phyloP scores from a whole-genome alignment of 1,284 basidiomycete genomes.

The Cryptococcus sp. region DNA sequence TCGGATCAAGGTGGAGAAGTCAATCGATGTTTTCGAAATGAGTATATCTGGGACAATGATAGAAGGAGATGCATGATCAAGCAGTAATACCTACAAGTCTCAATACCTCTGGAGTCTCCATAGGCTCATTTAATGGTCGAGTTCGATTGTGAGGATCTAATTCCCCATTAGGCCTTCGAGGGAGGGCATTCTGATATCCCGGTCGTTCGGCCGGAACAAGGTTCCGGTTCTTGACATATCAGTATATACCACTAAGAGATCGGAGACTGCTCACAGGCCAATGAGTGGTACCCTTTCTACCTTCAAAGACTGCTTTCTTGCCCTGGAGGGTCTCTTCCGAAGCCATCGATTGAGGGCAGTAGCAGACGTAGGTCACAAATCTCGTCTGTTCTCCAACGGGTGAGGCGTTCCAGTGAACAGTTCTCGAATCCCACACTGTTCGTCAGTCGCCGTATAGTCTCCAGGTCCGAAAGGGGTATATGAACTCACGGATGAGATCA shows the following conservation, averaged over 20 bases:
- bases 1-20: background rate
- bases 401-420: conserved; percentile 27
- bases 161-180: conserved; percentile 16
- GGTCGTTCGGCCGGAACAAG: conserved; percentile 14
- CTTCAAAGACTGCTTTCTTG: conserved; percentile 14
- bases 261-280: conserved; percentile 13
- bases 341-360: conserved; percentile 12
- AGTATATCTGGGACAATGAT: background rate
- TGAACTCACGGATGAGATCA: conserved; percentile 18
- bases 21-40: background rate
- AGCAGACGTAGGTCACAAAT: conserved; percentile 23
- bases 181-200: conserved; percentile 8
- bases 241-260: background rate
- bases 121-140: conserved; percentile 10
- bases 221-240: conserved; percentile 12
- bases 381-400: conserved; percentile 22
- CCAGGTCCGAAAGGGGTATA: background rate
- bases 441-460: background rate
- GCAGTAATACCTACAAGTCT: conserved; percentile 13
- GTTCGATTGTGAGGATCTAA: conserved; percentile 14
- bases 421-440: conserved; percentile 28
- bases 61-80: background rate
- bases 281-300: conserved; percentile 23
- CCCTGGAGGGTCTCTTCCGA: conserved; percentile 5
- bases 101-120: conserved; percentile 15